Percentiles rank a stretch among this genome's conserved stretches.
Conservation (phyloP, 73 alveolate species). For the Paramecium caudatum region DNA sequence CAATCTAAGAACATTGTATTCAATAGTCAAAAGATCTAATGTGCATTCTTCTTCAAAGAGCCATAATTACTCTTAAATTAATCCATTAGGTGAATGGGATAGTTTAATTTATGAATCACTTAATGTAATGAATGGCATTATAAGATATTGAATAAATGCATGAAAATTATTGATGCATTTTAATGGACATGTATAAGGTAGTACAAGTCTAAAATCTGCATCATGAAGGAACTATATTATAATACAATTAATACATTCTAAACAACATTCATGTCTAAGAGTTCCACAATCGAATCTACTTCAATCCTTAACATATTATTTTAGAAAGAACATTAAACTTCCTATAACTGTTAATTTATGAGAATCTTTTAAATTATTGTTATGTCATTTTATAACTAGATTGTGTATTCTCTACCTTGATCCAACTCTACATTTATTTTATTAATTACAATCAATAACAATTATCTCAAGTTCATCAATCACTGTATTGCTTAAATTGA, state of each 20-base stretch:
- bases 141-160: conserved; percentile 7
- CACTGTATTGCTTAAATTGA: background rate
- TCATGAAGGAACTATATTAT: background rate
- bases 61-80: conserved; percentile 8
- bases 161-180: conserved; percentile 27
- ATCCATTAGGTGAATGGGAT: background rate
- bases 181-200: conserved; percentile 57
- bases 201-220: background rate
- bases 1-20: conserved; percentile 24
- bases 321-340: background rate
- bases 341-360: background rate
- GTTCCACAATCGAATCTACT: background rate
- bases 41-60: conserved; percentile 43
- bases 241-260: background rate
- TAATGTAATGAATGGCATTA: background rate
- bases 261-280: background rate
- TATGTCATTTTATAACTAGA: background rate
- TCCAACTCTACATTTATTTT: conserved; percentile 10
- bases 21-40: background rate
- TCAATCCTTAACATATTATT: background rate
- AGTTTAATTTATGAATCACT: background rate
- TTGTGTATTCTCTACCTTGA: conserved; percentile 26
- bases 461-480: conserved; percentile 29
- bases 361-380: background rate
- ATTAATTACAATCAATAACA: conserved; percentile 39